Evolutionary conservation across 345 rosid genomes (phyloP), one percentile per base, ranked within the genome.

Genomic region (Excoecaria agallocha): DNA sequence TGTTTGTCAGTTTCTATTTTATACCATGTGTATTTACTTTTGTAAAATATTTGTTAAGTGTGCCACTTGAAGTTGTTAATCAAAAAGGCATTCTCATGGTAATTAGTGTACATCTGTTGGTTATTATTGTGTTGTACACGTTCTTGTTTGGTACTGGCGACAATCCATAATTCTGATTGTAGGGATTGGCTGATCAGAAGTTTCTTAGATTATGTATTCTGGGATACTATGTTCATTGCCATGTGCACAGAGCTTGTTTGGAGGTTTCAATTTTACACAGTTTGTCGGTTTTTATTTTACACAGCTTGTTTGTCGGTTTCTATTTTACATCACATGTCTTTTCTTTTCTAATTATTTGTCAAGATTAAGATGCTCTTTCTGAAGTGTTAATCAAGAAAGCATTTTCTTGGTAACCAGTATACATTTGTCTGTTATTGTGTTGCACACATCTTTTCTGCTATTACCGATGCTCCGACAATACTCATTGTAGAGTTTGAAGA

Each of bases 401-500:
- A 5, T 38, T 59, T 72, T 22, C 35, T 43, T 6, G 19, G 8
- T 59, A 8, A 25, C 59, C 2, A 60, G 60, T 45, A 20, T 50
- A 51, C 35, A 30, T 80, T 69, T 80, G 76, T 76, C 52, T n/a
- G 70, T 64, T 68, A 52, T 41, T 46, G 52, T 13, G 8, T 25
- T 56, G 30, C 38, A 51, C 24, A 43, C 45, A 6, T 74, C 30
- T 5, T 46, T 35, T 38, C 48, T 66, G 54, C 49, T 56, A 13
- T 45, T 8, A 48, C 22, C 55, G 15, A 19, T 16, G 66, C 58
- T 59, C 38, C 20, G 13, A 25, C 24, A 19, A 5, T 19, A 57
- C 20, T 46, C 30, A 30, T 30, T 30, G 30, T 30, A 30, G 30
- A 2, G 30, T 30, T 30, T 20, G 3, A 12, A 5, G 6, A 62